Base-by-base conservation (phyloP, 441 rosid species). In the Jatropha multifida region DNA sequence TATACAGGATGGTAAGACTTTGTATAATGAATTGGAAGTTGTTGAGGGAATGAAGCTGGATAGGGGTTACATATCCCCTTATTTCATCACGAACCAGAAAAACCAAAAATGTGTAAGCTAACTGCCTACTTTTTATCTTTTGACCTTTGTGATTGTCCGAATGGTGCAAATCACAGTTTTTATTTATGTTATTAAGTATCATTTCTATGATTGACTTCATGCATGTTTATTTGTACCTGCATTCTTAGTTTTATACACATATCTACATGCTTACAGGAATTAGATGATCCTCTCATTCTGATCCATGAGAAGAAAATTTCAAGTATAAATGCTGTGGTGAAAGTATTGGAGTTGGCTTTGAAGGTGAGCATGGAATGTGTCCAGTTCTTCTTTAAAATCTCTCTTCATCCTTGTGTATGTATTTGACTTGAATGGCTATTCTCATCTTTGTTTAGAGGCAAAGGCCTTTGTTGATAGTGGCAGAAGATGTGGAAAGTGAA, bases 21-120 rank as follows among this genome's bases (percentile, higher is more conserved):
- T 93, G 63, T 72, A 72, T 60, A 93, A 93, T 70, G 98, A 93
- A 83, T 75, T 93, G 77, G 98, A 93, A 85, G 94, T 93, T 71
- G 98, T 93, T 7, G 97, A 93, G 78, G 98, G 98, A 44, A 91
- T 93, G 98, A 93, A 91, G 83, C 82, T 93, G 49, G 97, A 93
- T 73, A 86, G 97, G 75, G 98, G 98, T n/a, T 93, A 91, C 72
- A 93, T 88, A 44, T 93, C 97, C 12, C 97, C 98, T n/a, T 93
- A 93, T 74, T 93, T 93, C 74, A 82, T 90, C 75, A 93, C 98
- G n/a, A 85, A 91, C 73, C 87, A 78, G 48, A 93, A 93, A 83
- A 93, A 73, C 77, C 98, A 91, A 79, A 93, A 94, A 92, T 94
- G 98, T 71, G 98, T 94, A 85, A 81, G 94, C 65, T 94, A 85